These are phyloP conservation scores for Dalbergia cultrata DNA, from an alignment of 306 rosid genomes.

Conservation along the genomic window DNA sequence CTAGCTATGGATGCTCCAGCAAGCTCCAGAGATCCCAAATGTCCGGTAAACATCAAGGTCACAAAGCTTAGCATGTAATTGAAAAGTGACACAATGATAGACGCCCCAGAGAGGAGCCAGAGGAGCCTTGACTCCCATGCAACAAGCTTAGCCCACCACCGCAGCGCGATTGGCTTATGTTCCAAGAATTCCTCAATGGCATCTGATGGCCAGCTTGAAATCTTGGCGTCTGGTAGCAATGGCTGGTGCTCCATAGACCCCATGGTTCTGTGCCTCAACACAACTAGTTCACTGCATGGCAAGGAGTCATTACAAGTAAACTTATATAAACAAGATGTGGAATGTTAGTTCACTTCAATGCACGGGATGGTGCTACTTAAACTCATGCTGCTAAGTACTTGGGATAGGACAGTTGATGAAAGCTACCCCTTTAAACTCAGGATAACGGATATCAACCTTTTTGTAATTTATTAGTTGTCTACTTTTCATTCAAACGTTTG, in stretches of 20 bases:
- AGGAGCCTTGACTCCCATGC: constrained; percentile 81
- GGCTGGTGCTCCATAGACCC: constrained; percentile 45
- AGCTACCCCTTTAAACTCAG: neutral
- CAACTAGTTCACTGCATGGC: neutral
- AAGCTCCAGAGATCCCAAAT: constrained; percentile 69
- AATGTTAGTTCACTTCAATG: neutral
- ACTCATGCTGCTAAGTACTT: neutral
- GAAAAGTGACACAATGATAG: constrained; percentile 51
- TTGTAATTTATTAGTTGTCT: neutral
- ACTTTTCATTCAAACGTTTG: neutral
- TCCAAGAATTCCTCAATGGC: constrained; percentile 56
- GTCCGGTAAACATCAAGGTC: constrained; percentile 70
- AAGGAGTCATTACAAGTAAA: neutral
- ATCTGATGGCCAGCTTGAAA: constrained; percentile 56
- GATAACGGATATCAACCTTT: neutral
- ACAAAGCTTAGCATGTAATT: constrained; percentile 54
- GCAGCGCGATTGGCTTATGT: constrained; percentile 26
- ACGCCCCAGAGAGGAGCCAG: constrained; percentile 64
- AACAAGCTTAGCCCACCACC: constrained; percentile 69
- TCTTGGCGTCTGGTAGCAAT: constrained; percentile 40
- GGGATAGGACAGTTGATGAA: constrained; percentile 7
- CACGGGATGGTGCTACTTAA: too few relatives aligned
- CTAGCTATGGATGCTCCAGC: constrained; percentile 81
- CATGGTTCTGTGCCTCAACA: neutral
- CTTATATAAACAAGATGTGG: too few relatives aligned